phyloP scores from a whole-genome alignment of 2,329 filamentous ascomycete genomes.

The Sclerotinia borealis region DNA sequence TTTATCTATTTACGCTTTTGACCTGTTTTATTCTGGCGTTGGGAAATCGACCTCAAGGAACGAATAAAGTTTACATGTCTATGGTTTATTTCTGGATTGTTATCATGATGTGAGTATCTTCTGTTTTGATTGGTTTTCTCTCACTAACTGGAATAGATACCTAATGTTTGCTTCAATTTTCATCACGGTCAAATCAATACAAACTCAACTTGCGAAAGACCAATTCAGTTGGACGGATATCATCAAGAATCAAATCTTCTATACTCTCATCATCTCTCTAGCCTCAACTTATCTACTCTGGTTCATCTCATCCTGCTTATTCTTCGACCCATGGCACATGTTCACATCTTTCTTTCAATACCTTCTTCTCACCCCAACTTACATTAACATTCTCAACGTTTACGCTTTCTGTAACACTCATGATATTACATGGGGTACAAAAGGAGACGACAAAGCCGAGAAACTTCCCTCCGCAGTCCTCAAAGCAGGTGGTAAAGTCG shows the following conservation, averaged over 20 bases:
- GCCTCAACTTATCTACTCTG: slow-evolving; percentile 86
- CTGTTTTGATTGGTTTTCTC: neutral
- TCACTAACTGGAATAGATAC: slow-evolving; percentile 48
- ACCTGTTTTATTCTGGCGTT: slow-evolving; percentile 93
- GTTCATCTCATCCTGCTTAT: slow-evolving; percentile 92
- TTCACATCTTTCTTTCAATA: slow-evolving; percentile 88
- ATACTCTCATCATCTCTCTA: slow-evolving; percentile 88
- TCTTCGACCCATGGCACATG: slow-evolving; percentile 99
- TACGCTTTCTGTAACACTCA: slow-evolving; percentile 99
- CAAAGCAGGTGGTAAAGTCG: slow-evolving; percentile 92
- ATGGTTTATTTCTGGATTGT: slow-evolving; percentile 99
- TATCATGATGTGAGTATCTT: slow-evolving; percentile 72
- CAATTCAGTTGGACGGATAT: slow-evolving; percentile 66
- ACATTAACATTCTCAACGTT: slow-evolving; percentile 95
- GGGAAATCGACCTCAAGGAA: slow-evolving; percentile 91
- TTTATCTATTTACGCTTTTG: slow-evolving; percentile 85
- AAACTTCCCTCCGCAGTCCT: slow-evolving; percentile 83
- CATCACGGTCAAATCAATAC: slow-evolving; percentile 83
- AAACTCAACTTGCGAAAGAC: slow-evolving; percentile 56
- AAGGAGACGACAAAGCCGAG: slow-evolving; percentile 95
- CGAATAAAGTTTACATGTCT: slow-evolving; percentile 86
- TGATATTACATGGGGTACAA: slow-evolving; percentile 98
- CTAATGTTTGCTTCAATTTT: slow-evolving; percentile 92
- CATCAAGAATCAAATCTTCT: slow-evolving; percentile 78
- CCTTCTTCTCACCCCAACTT: slow-evolving; percentile 83